These are phyloP conservation scores for Abrus pulchellus DNA, from an alignment of 306 rosid genomes.

Conservation along the genomic window DNA sequence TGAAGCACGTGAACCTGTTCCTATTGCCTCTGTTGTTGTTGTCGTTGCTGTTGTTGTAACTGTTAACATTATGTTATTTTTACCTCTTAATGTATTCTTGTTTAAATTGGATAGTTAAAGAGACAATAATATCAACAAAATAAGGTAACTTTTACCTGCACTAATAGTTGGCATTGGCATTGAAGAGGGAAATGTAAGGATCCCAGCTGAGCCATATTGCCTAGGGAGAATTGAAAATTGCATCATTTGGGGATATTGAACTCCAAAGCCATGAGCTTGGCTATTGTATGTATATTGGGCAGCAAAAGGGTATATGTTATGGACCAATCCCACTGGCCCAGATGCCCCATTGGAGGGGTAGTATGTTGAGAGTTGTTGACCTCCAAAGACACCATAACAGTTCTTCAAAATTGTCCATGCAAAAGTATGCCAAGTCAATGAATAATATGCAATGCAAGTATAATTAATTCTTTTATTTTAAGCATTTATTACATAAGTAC, in stretches of 20 bases:
- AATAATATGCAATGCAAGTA: slow-evolving; percentile 15
- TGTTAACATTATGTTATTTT: slow-evolving; percentile 40
- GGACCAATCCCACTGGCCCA: slow-evolving; percentile 64
- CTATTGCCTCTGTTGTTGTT: slow-evolving; percentile 46
- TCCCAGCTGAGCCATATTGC: slow-evolving; percentile 58
- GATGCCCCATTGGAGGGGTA: slow-evolving; percentile 61
- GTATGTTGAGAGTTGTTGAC: slow-evolving; percentile 68
- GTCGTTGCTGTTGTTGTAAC: slow-evolving; percentile 51
- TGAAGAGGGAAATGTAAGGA: slow-evolving; percentile 72
- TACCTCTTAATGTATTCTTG: slow-evolving; percentile 17
- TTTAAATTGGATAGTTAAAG: background rate
- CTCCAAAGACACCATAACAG: slow-evolving; percentile 70
- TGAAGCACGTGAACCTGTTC: slow-evolving; percentile 43
- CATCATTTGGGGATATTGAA: slow-evolving; percentile 68
- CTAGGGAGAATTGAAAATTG: slow-evolving; percentile 68
- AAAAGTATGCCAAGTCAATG: slow-evolving; percentile 33
- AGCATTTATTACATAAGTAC: background rate
- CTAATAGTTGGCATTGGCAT: slow-evolving; percentile 45
- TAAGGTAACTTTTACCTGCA: slow-evolving; percentile 55
- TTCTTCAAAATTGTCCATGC: slow-evolving; percentile 53
- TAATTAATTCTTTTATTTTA: background rate
- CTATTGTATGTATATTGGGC: slow-evolving; percentile 64
- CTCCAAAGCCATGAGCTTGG: slow-evolving; percentile 65
- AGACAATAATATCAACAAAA: background rate
- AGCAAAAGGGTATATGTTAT: slow-evolving; percentile 64